Evolutionary conservation across 257 asterid species (phyloP).

Genomic region (Nicotiana otophora): DNA sequence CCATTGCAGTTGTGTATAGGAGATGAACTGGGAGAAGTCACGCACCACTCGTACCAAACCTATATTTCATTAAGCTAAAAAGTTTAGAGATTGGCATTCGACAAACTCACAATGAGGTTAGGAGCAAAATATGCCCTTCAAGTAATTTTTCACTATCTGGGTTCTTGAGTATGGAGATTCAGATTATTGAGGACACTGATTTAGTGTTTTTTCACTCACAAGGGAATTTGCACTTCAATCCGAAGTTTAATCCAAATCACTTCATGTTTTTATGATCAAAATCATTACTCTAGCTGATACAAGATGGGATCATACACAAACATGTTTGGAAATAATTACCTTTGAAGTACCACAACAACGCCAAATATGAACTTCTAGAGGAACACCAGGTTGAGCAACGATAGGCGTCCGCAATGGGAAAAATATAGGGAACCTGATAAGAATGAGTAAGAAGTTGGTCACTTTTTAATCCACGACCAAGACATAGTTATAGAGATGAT

Average conservation of each 20-base stretch:
- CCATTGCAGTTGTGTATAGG: conserved; percentile 90
- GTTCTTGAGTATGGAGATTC: background rate
- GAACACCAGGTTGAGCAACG: conserved; percentile 46
- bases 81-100: background rate
- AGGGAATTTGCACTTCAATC: background rate
- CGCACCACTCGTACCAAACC: conserved; percentile 99
- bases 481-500: background rate
- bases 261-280: background rate
- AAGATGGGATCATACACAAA: background rate
- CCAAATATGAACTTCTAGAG: conserved; percentile 83
- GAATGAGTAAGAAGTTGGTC: conserved; percentile 14
- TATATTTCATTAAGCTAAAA: conserved; percentile 15
- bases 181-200: background rate
- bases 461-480: background rate
- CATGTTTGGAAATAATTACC: conserved; percentile 35
- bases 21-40: conserved; percentile 59
- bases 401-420: conserved; percentile 87
- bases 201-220: background rate
- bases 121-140: background rate
- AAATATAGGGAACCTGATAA: conserved; percentile 85
- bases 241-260: background rate
- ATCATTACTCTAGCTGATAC: background rate
- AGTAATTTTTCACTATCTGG: background rate
- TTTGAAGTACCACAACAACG: conserved; percentile 88
- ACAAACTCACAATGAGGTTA: background rate